Evolutionary conservation across 371 early-diverging fungal species (phyloP).

Genomic region (Batkoa obscura): DNA sequence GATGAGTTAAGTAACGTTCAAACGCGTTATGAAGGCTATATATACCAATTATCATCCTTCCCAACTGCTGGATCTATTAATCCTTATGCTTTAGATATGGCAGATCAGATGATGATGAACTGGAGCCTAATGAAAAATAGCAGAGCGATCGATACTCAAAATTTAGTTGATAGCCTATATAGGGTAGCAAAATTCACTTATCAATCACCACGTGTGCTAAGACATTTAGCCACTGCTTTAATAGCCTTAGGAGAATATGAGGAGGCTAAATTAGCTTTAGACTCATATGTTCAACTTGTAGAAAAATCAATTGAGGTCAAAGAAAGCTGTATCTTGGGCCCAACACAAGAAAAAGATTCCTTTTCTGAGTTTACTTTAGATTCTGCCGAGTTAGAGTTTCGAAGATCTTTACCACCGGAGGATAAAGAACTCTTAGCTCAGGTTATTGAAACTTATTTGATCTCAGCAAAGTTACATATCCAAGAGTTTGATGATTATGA

Average conservation of each 20-base stretch:
- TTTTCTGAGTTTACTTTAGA: constrained; percentile 7
- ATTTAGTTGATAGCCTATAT: constrained; percentile 27
- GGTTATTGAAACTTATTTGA: constrained; percentile 4
- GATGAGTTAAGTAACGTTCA: constrained; percentile 33
- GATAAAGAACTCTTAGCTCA: constrained; percentile 2
- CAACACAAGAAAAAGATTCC: constrained; percentile 8
- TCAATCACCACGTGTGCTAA: constrained; percentile 46
- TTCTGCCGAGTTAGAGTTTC: constrained; percentile 11
- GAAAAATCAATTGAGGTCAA: constrained; percentile 10
- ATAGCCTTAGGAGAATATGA: constrained; percentile 43
- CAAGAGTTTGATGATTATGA: constrained; percentile 19
- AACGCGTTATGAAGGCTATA: constrained; percentile 34
- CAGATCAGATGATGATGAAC: constrained; percentile 37
- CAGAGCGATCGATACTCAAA: neutral
- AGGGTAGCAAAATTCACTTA: constrained; percentile 41
- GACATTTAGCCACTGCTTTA: constrained; percentile 36
- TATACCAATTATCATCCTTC: constrained; percentile 26
- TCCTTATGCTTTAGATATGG: constrained; percentile 29
- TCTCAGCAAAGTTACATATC: constrained; percentile 18
- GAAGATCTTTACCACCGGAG: constrained; percentile 11
- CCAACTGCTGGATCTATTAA: constrained; percentile 48
- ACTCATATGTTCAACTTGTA: constrained; percentile 34
- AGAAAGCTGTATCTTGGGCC: neutral
- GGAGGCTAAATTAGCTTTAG: constrained; percentile 46
- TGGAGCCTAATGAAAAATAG: constrained; percentile 23